A percentile compares a stretch with the other conserved stretches of the same genome.
phyloP scores from a whole-genome alignment of 208 protist genomes.

The Phytomonas francai region DNA sequence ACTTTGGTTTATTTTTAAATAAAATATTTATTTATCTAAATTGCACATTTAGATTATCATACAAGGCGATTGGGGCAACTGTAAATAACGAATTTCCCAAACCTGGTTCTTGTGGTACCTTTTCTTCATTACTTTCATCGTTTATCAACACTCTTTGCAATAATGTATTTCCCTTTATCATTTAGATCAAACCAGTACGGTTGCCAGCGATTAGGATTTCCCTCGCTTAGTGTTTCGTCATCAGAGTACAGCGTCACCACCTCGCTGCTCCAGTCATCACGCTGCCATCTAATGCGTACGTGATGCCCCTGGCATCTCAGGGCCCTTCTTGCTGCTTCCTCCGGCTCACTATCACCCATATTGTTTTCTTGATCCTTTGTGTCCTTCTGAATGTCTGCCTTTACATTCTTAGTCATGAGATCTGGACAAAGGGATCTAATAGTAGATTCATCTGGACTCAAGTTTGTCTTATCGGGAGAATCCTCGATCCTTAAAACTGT shows the following conservation, averaged over 20 bases:
- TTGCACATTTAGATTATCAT: background rate
- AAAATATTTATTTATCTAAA: slow-evolving; percentile 4
- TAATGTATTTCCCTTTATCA: slow-evolving; percentile 21
- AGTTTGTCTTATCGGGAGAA: slow-evolving; percentile 1
- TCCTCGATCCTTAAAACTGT: slow-evolving; percentile 29
- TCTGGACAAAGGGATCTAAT: background rate
- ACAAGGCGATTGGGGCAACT: background rate
- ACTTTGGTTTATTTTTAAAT: too few relatives aligned
- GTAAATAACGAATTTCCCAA: background rate
- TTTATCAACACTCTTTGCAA: slow-evolving; percentile 12
- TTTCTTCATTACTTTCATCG: background rate
- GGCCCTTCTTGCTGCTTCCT: slow-evolving; percentile 1
- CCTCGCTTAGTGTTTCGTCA: slow-evolving; percentile 59
- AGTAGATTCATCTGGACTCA: background rate
- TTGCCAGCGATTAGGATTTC: slow-evolving; percentile 76
- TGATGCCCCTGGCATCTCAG: slow-evolving; percentile 12
- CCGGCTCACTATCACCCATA: slow-evolving; percentile 5
- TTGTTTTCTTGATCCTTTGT: background rate
- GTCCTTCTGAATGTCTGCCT: background rate
- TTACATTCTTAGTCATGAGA: background rate
- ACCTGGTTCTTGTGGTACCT: background rate
- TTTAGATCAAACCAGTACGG: slow-evolving; percentile 68
- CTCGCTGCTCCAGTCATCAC: slow-evolving; percentile 79
- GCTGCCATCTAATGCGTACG: slow-evolving; percentile 57
- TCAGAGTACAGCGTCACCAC: slow-evolving; percentile 64